Conservation (phyloP, 208 protist species). For the Trypanosoma melophagium region DNA sequence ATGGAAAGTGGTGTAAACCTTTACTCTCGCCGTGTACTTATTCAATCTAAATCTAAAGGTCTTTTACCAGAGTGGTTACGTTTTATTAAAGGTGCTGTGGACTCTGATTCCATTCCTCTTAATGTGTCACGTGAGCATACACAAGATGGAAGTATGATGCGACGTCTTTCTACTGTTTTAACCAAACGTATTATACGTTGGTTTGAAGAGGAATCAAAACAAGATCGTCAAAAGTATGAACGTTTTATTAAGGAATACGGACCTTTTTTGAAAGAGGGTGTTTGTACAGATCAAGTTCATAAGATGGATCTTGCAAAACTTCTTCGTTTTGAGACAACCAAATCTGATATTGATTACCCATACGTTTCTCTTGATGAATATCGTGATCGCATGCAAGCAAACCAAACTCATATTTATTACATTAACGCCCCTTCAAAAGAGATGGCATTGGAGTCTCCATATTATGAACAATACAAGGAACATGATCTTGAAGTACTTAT, state of each 20-base stretch:
- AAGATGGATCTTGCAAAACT: slow-evolving; percentile 94
- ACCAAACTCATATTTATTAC: slow-evolving; percentile 97
- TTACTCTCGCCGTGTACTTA: slow-evolving; percentile 95
- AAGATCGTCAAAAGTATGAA: slow-evolving; percentile 90
- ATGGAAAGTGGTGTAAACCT: slow-evolving; percentile 95
- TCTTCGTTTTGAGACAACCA: slow-evolving; percentile 91
- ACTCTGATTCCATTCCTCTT: slow-evolving; percentile 97
- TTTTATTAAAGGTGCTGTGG: slow-evolving; percentile 96
- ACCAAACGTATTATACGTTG: slow-evolving; percentile 92
- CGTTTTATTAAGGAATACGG: slow-evolving; percentile 94
- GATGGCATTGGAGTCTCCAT: slow-evolving; percentile 92
- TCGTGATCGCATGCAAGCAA: slow-evolving; percentile 93
- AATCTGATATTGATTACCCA: slow-evolving; percentile 69
- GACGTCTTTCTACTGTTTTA: slow-evolving; percentile 89
- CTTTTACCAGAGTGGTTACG: slow-evolving; percentile 98
- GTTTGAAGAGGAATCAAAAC: slow-evolving; percentile 91
- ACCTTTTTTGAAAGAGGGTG: slow-evolving; percentile 96
- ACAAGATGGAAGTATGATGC: slow-evolving; percentile 95
- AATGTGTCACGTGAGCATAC: slow-evolving; percentile 98
- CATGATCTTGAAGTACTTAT: slow-evolving; percentile 94
- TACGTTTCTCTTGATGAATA: slow-evolving; percentile 95
- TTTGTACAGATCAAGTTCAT: slow-evolving; percentile 94
- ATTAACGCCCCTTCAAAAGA: slow-evolving; percentile 86
- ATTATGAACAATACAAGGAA: slow-evolving; percentile 96
- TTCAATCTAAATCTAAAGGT: slow-evolving; percentile 93